These are phyloP conservation scores for Suillus subalutaceus DNA, from an alignment of 768 basidiomycete genomes.

Conservation along the genomic window DNA sequence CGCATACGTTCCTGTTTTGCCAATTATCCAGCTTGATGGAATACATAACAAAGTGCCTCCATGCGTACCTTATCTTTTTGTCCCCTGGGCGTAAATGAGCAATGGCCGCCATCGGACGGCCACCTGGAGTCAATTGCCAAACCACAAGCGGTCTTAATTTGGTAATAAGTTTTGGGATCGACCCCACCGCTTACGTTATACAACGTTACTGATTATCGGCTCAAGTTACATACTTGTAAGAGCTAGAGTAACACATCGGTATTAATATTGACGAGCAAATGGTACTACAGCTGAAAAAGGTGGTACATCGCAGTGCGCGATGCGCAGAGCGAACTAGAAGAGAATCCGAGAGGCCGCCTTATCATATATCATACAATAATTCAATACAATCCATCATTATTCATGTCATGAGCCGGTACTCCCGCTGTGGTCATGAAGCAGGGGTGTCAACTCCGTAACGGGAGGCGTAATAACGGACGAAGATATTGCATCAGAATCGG, in stretches of 20 bases:
- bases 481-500: conserved; percentile 12
- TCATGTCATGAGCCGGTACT: conserved; percentile 17
- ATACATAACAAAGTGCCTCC: conserved; percentile 13
- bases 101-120: neutral
- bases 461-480: conserved; percentile 18
- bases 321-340: neutral
- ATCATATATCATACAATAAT: conserved; percentile 30
- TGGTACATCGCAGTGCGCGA: neutral
- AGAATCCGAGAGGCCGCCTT: conserved; percentile 1
- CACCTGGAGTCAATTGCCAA: neutral
- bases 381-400: conserved; percentile 19
- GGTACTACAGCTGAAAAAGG: conserved; percentile 1
- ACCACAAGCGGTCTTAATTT: conserved; percentile 6
- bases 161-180: conserved; percentile 12
- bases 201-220: neutral
- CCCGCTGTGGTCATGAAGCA: conserved; percentile 27
- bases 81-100: conserved; percentile 23
- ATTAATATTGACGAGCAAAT: neutral
- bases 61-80: conserved; percentile 36
- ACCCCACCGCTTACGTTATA: neutral
- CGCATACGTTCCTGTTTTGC: conserved; percentile 2
- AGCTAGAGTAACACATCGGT: neutral
- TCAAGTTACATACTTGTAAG: neutral
- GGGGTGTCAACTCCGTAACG: conserved; percentile 37
- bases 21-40: neutral